These are phyloP conservation scores for Dacryopinax spathularia DNA, from an alignment of 768 basidiomycete species.

Conservation along the genomic window DNA sequence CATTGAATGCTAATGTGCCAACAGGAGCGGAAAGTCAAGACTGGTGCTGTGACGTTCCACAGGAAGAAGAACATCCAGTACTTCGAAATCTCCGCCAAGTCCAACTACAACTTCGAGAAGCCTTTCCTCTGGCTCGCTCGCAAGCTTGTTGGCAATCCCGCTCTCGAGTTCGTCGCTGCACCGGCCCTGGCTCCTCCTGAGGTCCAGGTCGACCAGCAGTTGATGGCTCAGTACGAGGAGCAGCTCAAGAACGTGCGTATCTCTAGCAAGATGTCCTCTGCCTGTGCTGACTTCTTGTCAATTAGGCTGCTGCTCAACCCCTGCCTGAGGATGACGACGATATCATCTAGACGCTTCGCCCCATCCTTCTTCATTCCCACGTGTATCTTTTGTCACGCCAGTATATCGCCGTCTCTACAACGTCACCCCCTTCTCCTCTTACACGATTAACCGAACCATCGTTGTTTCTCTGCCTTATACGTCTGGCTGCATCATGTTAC, in stretches of 20 bases:
- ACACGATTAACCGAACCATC: neutral
- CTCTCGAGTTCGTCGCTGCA: constrained; percentile 90
- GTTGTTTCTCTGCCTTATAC: neutral
- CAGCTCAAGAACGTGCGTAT: constrained; percentile 55
- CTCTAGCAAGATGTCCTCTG: neutral
- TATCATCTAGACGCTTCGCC: constrained; percentile 25
- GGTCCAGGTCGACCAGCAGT: constrained; percentile 58
- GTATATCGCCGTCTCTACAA: neutral
- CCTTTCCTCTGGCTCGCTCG: constrained; percentile 98
- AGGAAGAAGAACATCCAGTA: constrained; percentile 99
- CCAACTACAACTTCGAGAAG: constrained; percentile 99
- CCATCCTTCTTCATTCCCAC: neutral
- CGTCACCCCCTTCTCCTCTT: neutral
- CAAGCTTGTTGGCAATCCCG: constrained; percentile 85
- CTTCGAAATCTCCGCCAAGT: constrained; percentile 99
- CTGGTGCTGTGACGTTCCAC: constrained; percentile 96
- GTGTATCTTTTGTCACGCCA: neutral
- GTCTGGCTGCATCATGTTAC: neutral
- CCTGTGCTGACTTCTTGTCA: constrained; percentile 8
- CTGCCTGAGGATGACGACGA: constrained; percentile 97
- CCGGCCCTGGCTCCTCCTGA: constrained; percentile 92
- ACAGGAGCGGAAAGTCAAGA: constrained; percentile 99
- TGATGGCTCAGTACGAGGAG: constrained; percentile 66
- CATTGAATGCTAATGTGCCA: too few species aligned
- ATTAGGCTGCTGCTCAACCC: constrained; percentile 74